Base-by-base conservation (phyloP, 1,139 yeast species). In the Nakaseomyces uthaithaninus region DNA sequence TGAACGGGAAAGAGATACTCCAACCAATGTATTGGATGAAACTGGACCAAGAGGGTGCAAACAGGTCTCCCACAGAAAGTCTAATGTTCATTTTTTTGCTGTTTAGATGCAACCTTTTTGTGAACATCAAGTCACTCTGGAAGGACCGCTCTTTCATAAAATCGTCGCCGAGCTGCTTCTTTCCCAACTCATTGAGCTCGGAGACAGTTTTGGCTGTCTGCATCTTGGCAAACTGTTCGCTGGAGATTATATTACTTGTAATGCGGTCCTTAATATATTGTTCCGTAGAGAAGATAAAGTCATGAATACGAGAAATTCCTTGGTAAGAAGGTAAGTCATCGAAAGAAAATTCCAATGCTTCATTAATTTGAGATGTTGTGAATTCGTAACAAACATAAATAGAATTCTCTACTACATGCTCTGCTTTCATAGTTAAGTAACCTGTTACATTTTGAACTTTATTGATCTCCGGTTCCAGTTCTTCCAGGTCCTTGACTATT, bases 121-220 rank as follows among this genome's bases (percentile, higher is more conserved):
- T 74, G 52, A 87, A 91, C 98, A 91, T 91, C 38, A 82, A 71
- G 19, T 77, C 81, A 12, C 84, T 74, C 43, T 83, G 76, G 64
- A 91, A 89, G 9, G 72, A 73, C 47, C 81, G 80, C 45, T 77
- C 79, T 37, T 65, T 71, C 64, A 77, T 66, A 45, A 72, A 74
- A 27, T 77, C 82, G 27, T 75, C 76, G 3, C 80, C 78, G 47
- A 80, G 59, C 5, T 69, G 65, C 2, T 60, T 67, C 44, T 73
- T 72, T 1, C 95, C 97, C 27, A 80, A 53, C n/a, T 62, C 54
- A 43, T 76, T 76, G 45, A 91, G 79, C 34, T 74, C 70, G 6
- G 71, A 71, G 20, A 89, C 91, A 11, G 76, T 74, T 4, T 59
- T 59, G 4, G 69, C 60, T 0, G 97, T 85, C 27, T 69, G 60